Conservation (phyloP, 176 grass and related monocot genomes). For the Triticum urartu region DNA sequence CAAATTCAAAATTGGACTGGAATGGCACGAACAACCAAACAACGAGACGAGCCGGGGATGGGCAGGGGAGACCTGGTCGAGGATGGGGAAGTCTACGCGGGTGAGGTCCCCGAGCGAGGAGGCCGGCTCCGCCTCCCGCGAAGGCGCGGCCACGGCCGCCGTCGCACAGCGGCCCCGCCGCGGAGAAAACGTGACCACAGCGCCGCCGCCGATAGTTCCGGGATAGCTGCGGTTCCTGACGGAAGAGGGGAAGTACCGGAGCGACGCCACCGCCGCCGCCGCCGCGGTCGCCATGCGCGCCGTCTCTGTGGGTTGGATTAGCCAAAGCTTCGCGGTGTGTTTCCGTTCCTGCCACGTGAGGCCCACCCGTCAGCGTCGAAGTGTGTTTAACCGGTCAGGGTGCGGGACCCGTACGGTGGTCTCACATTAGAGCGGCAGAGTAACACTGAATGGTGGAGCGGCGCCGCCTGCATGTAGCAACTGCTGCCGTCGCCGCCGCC, state of each 20-base stretch:
- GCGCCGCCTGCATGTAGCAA: neutral
- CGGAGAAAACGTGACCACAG: neutral
- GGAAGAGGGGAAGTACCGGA: conserved; percentile 40
- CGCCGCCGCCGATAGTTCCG: neutral
- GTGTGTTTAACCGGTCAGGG: neutral
- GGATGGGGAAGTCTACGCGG: conserved; percentile 84
- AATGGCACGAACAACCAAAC: neutral
- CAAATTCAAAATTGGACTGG: neutral
- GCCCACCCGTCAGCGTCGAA: neutral
- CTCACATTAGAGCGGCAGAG: neutral
- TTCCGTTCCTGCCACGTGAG: neutral
- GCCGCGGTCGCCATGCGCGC: conserved; percentile 42
- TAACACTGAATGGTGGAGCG: neutral
- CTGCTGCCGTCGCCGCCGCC: neutral
- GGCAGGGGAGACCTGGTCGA: conserved; percentile 55
- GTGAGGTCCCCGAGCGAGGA: conserved; percentile 69
- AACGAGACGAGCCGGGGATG: no score
- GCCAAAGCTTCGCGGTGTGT: neutral
- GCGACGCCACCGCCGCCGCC: conserved; percentile 28
- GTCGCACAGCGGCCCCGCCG: conserved; percentile 10
- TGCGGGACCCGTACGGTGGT: neutral
- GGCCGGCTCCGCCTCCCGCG: conserved; percentile 47
- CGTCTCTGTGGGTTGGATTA: conserved; percentile 28
- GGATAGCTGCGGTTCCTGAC: neutral
- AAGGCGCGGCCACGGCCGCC: conserved; percentile 37